Conservation (phyloP, 345 rosid genomes). For the Rubroshorea leprosula region DNA sequence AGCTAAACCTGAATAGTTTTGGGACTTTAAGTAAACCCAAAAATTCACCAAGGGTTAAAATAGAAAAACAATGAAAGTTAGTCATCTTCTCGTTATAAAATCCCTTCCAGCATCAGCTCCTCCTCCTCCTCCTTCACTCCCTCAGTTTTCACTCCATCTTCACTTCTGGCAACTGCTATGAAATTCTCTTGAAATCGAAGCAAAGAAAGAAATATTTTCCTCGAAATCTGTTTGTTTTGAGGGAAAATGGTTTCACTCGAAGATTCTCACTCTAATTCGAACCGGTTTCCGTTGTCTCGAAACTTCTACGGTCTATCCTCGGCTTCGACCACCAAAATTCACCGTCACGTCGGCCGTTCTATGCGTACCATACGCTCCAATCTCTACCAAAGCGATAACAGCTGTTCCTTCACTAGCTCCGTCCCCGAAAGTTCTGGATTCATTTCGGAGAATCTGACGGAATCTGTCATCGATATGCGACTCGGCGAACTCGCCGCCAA, state of each 20-base stretch:
- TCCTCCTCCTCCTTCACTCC: background rate
- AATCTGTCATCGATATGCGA: constrained; percentile 80
- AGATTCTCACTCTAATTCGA: constrained; percentile 54
- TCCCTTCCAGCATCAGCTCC: background rate
- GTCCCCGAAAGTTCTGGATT: constrained; percentile 36
- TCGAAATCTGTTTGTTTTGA: background rate
- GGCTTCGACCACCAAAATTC: constrained; percentile 34
- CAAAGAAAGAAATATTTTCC: background rate
- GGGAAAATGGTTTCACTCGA: constrained; percentile 62
- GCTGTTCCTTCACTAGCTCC: constrained; percentile 40
- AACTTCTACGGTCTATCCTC: constrained; percentile 31
- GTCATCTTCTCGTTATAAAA: too few species aligned
- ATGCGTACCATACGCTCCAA: constrained; percentile 86
- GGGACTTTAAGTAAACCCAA: too few species aligned
- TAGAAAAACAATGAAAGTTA: too few species aligned
- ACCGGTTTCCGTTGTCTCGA: constrained; percentile 52
- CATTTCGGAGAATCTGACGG: constrained; percentile 69
- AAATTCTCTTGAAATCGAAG: background rate
- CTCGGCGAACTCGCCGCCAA: constrained; percentile 74
- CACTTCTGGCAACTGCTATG: background rate
- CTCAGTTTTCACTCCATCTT: background rate
- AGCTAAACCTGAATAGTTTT: too few species aligned
- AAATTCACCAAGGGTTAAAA: too few species aligned
- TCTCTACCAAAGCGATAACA: constrained; percentile 39
- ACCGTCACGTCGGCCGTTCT: constrained; percentile 70